These are phyloP conservation scores for Aspergillus asperescens DNA, from an alignment of 495 filamentous ascomycete genomes.

Conservation along the genomic window DNA sequence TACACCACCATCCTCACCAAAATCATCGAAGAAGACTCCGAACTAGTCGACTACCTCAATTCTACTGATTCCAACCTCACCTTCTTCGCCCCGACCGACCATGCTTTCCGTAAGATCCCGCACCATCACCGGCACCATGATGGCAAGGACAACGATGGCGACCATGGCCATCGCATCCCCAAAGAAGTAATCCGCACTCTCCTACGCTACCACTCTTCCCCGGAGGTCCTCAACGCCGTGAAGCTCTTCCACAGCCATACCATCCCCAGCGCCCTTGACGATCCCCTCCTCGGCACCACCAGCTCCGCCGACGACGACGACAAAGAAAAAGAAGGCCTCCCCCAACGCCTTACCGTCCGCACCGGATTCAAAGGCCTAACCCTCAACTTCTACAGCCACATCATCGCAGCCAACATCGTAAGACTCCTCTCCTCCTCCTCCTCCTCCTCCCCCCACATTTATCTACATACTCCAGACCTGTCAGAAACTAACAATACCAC, in stretches of 20 bases:
- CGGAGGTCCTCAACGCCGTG: conserved; percentile 54
- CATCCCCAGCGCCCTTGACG: conserved; percentile 60
- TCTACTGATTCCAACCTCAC: conserved; percentile 66
- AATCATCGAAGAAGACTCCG: conserved; percentile 62
- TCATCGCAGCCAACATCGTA: conserved; percentile 64
- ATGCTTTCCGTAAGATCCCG: conserved; percentile 65
- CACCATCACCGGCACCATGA: conserved; percentile 3
- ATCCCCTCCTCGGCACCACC: conserved; percentile 44
- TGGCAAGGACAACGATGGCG: background rate
- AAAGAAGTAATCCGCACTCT: conserved; percentile 61
- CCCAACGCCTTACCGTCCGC: conserved; percentile 64
- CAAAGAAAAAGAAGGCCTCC: conserved; percentile 31
- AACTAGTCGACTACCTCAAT: conserved; percentile 66
- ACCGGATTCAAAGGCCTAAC: conserved; percentile 51
- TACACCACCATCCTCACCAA: conserved; percentile 70
- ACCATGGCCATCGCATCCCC: conserved; percentile 37
- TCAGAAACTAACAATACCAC: conserved; percentile 9
- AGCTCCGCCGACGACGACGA: background rate
- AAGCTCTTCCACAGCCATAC: conserved; percentile 59
- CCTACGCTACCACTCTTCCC: conserved; percentile 65
- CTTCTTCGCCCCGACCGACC: conserved; percentile 72
- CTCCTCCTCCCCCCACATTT: background rate
- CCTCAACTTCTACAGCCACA: conserved; percentile 67
- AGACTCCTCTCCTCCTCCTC: conserved; percentile 3
- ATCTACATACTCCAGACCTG: background rate